These are phyloP conservation scores for Neodidymelliopsis sp. DNA, from an alignment of 2,329 filamentous ascomycete genomes.

Conservation along the genomic window DNA sequence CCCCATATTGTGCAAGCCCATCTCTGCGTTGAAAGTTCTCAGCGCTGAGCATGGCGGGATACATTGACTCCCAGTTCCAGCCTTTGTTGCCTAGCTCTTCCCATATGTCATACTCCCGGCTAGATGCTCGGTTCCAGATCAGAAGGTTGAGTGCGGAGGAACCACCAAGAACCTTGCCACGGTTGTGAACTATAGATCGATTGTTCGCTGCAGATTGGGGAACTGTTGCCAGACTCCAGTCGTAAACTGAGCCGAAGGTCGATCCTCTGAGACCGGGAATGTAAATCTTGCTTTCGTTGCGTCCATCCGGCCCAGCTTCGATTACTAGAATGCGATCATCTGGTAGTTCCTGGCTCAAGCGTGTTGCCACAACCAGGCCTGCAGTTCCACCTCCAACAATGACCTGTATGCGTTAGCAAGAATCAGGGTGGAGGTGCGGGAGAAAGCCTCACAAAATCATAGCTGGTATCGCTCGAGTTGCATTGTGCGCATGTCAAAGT, in stretches of 20 bases:
- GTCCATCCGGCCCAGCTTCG: conserved; percentile 36
- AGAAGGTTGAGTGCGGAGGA: conserved; percentile 47
- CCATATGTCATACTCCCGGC: conserved; percentile 60
- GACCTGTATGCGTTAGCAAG: conserved; percentile 3
- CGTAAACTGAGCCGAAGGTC: conserved; percentile 27
- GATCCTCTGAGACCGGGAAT: conserved; percentile 30
- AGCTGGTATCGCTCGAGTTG: neutral
- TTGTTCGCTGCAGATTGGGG: conserved; percentile 52
- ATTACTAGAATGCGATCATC: conserved; percentile 25
- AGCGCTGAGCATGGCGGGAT: conserved; percentile 38
- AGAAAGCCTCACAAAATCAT: conserved; percentile 8
- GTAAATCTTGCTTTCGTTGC: conserved; percentile 29
- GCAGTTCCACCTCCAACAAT: conserved; percentile 31
- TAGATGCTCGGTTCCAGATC: conserved; percentile 42
- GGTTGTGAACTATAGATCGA: conserved; percentile 21
- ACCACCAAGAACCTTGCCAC: conserved; percentile 43
- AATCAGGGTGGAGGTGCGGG: neutral
- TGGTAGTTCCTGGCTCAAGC: conserved; percentile 38
- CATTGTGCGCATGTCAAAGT: neutral
- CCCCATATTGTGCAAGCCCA: conserved; percentile 29
- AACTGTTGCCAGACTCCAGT: conserved; percentile 53
- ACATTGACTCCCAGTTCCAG: conserved; percentile 62
- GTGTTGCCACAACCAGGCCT: conserved; percentile 27
- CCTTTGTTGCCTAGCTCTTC: conserved; percentile 60
- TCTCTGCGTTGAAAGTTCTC: conserved; percentile 36